These are phyloP conservation scores for Talaromyces sp. DNA, from an alignment of 2,329 filamentous ascomycete species.

Conservation along the genomic window DNA sequence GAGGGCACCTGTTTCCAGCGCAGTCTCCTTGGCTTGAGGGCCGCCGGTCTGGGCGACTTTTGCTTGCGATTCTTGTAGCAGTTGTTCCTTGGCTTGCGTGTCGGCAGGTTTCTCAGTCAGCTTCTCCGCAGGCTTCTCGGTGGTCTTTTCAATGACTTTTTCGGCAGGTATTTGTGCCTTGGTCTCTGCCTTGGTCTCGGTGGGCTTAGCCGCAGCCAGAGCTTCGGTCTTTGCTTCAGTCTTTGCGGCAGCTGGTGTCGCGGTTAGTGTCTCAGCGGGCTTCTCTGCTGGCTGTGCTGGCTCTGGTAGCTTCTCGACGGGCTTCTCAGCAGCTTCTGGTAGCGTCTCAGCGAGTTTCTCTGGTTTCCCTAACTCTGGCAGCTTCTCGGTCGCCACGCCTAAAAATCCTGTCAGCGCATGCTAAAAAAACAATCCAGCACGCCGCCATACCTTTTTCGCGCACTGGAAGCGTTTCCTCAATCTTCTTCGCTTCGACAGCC, in stretches of 20 bases:
- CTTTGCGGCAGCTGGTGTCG: neutral
- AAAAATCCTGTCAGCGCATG: neutral
- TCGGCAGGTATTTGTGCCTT: neutral
- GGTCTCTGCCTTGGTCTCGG: neutral
- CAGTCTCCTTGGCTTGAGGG: neutral
- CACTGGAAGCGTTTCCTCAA: neutral
- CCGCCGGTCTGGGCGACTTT: neutral
- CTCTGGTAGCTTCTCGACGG: neutral
- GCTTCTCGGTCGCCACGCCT: neutral
- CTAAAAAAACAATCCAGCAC: neutral
- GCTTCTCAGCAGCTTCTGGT: neutral
- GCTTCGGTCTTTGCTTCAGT: slow-evolving; percentile 4
- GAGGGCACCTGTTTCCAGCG: neutral
- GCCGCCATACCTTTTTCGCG: slow-evolving; percentile 4
- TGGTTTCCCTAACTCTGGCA: neutral
- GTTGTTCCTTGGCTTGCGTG: neutral
- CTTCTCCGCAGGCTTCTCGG: neutral
- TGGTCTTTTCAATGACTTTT: neutral
- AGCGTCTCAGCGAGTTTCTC: neutral
- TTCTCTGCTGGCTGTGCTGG: neutral
- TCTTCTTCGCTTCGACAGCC: neutral
- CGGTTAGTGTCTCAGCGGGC: neutral
- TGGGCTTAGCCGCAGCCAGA: slow-evolving; percentile 4
- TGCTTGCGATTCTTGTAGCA: neutral
- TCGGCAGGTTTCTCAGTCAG: neutral